A percentile compares a stretch with the other conserved stretches of the same genome.
Conservation (phyloP, 306 rosid genomes). For the Cucurbita argyrosperma region DNA sequence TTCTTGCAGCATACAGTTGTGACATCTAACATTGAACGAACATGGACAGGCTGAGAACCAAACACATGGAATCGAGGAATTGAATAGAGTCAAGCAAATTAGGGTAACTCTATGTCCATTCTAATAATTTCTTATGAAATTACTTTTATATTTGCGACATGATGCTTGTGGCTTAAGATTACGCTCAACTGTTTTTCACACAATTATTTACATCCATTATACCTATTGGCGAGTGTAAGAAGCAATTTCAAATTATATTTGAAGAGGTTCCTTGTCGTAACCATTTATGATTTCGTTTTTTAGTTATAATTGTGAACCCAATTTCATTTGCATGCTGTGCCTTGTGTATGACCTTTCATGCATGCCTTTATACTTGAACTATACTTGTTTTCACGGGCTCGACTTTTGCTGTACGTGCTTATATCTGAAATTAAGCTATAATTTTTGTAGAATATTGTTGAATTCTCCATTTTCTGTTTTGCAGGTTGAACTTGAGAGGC, state of each 20-base stretch:
- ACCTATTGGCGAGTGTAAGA: background rate
- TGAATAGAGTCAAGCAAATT: slow-evolving; percentile 63
- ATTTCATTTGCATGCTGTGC: background rate
- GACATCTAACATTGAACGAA: background rate
- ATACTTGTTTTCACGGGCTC: background rate
- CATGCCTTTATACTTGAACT: no score
- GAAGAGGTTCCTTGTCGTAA: background rate
- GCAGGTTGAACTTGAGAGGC: slow-evolving; percentile 91
- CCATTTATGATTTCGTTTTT: background rate
- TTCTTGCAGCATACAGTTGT: background rate
- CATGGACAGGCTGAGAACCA: slow-evolving; percentile 69
- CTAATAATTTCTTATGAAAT: background rate
- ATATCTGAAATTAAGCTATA: background rate
- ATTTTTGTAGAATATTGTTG: background rate
- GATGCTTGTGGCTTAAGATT: background rate
- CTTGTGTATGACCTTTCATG: background rate
- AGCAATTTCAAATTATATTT: background rate
- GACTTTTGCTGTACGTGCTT: background rate
- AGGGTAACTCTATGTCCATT: slow-evolving; percentile 39
- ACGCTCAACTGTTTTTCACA: background rate
- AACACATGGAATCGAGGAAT: slow-evolving; percentile 79
- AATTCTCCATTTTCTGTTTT: slow-evolving; percentile 3
- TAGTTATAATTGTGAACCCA: background rate
- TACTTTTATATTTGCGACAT: background rate
- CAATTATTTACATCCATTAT: background rate